Base-by-base conservation (phyloP, 1,284 basidiomycete species). In the Marasmius tenuissimus region DNA sequence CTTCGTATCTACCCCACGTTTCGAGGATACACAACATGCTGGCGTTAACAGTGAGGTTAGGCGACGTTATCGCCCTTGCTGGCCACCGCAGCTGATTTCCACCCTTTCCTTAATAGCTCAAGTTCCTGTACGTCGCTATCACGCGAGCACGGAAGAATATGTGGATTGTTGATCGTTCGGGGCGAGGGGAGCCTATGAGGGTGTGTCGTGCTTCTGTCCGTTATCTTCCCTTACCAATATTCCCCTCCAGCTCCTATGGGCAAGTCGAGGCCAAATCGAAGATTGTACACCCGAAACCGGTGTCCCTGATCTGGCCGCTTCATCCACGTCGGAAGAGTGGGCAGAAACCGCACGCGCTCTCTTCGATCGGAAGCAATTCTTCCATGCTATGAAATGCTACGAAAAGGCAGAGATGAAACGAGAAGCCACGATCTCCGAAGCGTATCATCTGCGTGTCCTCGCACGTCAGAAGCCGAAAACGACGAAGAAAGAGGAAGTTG, bases 51-150 rank as follows among this genome's bases (percentile, higher is more conserved):
- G 77, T 0, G 88, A 91, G 73, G 87, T 85, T 67, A 2, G 20
- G 38, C 58, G 55, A 12, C 61, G 22, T 11, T 65, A 12, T 22
- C 50, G 34, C 8, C 10, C 35, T 22, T 52, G 35, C 63, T 50
- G 60, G 12, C 16, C 38, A 51, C 33, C 54, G 2, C 27, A 27
- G 27, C 27, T 27, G 27, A 42, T 56, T 37, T 59, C 35, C 51
- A 62, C 34, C n/a, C 35, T 16, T 50, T 33, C 45, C 34, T 48
- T 1, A n/a, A 33, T 53, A 89, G 87, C 72, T 91, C 33, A 89
- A 91, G 66, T 81, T 80, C 57, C 72, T 91, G 0, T 91, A 91
- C 60, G 88, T 91, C 4, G 89, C 88, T 0, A 80, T 90, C 48
- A 91, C 89, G 0, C 72, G 89, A 47, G 88, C 88, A 1, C 77